These are phyloP conservation scores for Saccharomycopsis schoenii DNA, from an alignment of 805 yeast genomes.

Conservation along the genomic window DNA sequence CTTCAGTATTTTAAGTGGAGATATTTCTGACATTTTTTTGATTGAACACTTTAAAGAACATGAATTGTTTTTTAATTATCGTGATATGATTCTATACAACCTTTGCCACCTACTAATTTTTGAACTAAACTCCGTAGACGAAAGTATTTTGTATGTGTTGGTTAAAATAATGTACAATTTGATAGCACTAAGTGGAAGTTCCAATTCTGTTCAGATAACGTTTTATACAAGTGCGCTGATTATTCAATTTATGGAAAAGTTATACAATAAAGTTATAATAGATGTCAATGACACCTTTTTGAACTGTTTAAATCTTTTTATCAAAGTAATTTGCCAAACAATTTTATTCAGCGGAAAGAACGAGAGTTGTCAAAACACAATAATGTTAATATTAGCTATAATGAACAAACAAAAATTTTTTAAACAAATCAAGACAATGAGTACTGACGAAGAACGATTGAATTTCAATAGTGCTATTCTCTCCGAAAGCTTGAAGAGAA, in stretches of 20 bases:
- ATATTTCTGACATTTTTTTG: background rate
- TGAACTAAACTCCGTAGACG: background rate
- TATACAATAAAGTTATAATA: background rate
- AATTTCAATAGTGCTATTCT: background rate
- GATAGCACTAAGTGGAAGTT: background rate
- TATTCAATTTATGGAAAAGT: background rate
- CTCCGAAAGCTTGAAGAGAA: background rate
- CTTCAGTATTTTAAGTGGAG: background rate
- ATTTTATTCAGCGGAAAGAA: background rate
- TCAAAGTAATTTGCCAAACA: background rate
- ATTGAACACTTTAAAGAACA: background rate
- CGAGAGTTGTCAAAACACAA: background rate
- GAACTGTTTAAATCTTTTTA: background rate
- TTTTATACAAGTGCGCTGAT: background rate
- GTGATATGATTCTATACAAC: background rate
- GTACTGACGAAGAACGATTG: background rate
- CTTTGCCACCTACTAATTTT: background rate
- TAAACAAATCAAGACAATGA: background rate
- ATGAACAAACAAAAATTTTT: background rate
- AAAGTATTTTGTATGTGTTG: background rate
- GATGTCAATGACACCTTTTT: background rate
- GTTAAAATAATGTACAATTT: background rate
- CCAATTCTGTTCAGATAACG: background rate
- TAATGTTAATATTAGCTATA: background rate
- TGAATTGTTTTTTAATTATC: background rate